Conservation (phyloP, 148 eudicot species). For the Drosera capensis region DNA sequence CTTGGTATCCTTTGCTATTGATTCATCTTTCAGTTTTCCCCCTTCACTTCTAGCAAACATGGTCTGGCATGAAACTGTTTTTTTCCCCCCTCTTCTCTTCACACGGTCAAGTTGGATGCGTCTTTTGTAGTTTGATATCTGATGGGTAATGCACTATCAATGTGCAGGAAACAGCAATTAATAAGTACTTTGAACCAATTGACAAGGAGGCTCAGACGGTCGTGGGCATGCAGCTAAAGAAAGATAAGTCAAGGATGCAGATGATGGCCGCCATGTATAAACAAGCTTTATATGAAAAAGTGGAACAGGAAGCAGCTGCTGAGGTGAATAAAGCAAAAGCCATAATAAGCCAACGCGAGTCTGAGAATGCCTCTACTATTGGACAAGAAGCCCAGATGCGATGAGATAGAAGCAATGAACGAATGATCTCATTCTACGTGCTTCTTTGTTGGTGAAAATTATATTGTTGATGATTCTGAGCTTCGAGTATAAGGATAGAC, state of each 20-base stretch:
- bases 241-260: slow-evolving; percentile 44
- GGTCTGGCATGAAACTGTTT: too few species aligned
- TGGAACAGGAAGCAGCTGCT: slow-evolving; percentile 33
- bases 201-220: slow-evolving; percentile 69
- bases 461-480: too few species aligned
- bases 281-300: slow-evolving; percentile 56
- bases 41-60: too few species aligned
- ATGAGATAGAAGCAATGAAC: too few species aligned
- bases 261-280: slow-evolving; percentile 58
- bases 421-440: too few species aligned
- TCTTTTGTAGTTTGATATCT: neutral
- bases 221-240: slow-evolving; percentile 62
- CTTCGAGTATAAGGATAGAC: too few species aligned
- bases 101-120: too few species aligned
- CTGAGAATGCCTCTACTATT: neutral
- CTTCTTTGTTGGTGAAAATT: too few species aligned
- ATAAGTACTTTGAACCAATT: slow-evolving; percentile 65
- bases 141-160: neutral
- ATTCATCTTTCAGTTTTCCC: too few species aligned
- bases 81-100: neutral
- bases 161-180: slow-evolving; percentile 64
- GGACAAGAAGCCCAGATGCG: neutral
- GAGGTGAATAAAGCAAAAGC: slow-evolving; percentile 16
- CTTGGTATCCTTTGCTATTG: too few species aligned
- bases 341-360: neutral